Base-by-base conservation (phyloP, 2,329 filamentous ascomycete genomes). In the Macrophomina tecta region DNA sequence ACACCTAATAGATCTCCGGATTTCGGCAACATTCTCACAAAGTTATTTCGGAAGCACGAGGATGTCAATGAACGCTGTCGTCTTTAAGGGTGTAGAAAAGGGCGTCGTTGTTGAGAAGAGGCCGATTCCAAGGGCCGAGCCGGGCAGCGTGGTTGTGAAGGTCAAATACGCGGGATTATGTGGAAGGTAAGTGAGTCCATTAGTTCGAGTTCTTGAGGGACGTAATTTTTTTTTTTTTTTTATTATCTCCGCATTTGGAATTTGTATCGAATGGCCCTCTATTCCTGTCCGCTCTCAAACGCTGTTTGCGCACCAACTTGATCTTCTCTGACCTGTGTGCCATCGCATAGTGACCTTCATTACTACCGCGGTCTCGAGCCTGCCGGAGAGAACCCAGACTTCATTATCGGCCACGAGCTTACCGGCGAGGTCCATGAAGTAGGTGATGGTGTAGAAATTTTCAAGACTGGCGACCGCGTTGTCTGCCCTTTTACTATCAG, bases 351-450 rank as follows among this genome's bases (percentile, higher is more conserved):
- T 74, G 93, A 97, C 75, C 84, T 97, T 45, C 94, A 97, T 79
- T 89, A 92, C 66, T 97, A 90, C 81, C 90, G 93, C 53, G 94
- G 94, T 46, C 89, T 93, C 73, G 88, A 97, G 75, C 84, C 88
- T 30, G 86, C 90, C 0, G 86, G 83, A 46, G 64, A 61, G n/a
- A 66, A 60, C 28, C 63, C 63, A 7, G 55, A 66, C n/a, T 89
- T 89, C 73, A 86, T 90, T 67, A 89, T 87, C 90, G 91, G 93
- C 67, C 94, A 97, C 76, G 94, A 97, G 75, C 96, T 97, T 75
- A 92, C 91, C 1, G 94, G 94, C 5, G 85, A 84, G 32, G 87
- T 97, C 8, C 84, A 89, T 38, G 87, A 91, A 69, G 81, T 85
- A 49, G 93, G 93, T 0, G 81, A 85, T 16, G 84, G 81, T 2